Conservation (phyloP, 306 rosid genomes). For the Purshia tridentata region DNA sequence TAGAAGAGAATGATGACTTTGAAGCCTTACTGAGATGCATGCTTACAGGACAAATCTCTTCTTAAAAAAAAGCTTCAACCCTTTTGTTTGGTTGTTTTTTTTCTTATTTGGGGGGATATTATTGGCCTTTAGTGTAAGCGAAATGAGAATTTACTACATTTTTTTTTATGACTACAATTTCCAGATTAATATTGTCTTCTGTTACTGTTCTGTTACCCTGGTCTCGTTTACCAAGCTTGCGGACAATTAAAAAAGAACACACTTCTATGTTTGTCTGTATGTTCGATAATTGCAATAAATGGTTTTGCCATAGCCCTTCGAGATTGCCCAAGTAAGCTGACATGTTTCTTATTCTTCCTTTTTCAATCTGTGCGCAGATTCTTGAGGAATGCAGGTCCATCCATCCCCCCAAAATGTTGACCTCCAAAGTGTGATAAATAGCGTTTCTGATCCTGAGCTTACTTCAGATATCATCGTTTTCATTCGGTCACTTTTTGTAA, state of each 20-base stretch:
- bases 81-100: not conserved
- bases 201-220: not conserved
- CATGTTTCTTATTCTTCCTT: constrained; percentile 12
- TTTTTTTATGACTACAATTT: not conserved
- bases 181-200: not conserved
- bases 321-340: constrained; percentile 6
- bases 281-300: not conserved
- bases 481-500: not conserved
- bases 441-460: constrained; percentile 5
- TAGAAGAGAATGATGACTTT: constrained; percentile 8
- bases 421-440: not conserved
- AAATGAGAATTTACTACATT: not conserved
- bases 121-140: too few relatives aligned
- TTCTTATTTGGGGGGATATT: not conserved
- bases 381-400: constrained; percentile 30
- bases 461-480: not conserved
- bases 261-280: not conserved
- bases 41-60: constrained; percentile 5
- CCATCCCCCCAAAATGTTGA: constrained; percentile 7
- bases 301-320: constrained; percentile 1
- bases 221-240: too few relatives aligned
- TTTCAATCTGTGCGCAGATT: constrained; percentile 30
- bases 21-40: constrained; percentile 8
- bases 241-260: not conserved
- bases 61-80: not conserved